These are phyloP conservation scores for Lanmaoa pseudosensibilis DNA, from an alignment of 768 basidiomycete species.

Conservation along the genomic window DNA sequence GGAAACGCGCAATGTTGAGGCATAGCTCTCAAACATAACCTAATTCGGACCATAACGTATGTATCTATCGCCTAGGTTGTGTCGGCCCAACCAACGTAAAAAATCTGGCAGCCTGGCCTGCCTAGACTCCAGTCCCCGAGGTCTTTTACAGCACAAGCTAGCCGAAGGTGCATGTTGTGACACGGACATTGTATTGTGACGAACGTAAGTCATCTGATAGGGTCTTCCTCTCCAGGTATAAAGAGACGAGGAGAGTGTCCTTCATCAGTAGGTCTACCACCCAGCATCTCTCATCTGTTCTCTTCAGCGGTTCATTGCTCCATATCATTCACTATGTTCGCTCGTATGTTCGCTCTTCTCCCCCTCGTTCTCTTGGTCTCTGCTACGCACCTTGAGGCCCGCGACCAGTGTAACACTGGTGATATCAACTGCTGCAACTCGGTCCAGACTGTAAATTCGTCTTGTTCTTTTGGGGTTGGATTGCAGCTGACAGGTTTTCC, in stretches of 20 bases:
- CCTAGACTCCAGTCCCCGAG: no score
- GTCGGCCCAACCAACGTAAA: conserved; percentile 1
- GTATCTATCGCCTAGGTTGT: neutral
- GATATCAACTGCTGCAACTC: conserved; percentile 10
- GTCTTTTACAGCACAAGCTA: no score
- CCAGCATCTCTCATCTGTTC: neutral
- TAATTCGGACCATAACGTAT: no score
- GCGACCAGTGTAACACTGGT: conserved; percentile 14
- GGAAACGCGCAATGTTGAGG: no score
- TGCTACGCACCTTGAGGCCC: conserved; percentile 4
- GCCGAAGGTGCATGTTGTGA: no score
- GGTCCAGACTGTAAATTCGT: neutral
- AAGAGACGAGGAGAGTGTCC: neutral
- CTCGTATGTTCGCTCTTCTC: no score
- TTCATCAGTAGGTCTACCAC: neutral
- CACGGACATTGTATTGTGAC: no score
- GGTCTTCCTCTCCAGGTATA: conserved; percentile 14
- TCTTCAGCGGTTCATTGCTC: neutral
- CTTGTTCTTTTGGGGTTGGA: no score
- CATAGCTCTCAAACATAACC: no score
- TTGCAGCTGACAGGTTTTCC: neutral
- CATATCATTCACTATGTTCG: neutral
- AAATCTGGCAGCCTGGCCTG: neutral
- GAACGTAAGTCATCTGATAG: conserved; percentile 5
- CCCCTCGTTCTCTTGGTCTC: conserved; percentile 11